Evolutionary conservation across 2,329 filamentous ascomycete species (phyloP).

Genomic region (Emergomyces africanus): DNA sequence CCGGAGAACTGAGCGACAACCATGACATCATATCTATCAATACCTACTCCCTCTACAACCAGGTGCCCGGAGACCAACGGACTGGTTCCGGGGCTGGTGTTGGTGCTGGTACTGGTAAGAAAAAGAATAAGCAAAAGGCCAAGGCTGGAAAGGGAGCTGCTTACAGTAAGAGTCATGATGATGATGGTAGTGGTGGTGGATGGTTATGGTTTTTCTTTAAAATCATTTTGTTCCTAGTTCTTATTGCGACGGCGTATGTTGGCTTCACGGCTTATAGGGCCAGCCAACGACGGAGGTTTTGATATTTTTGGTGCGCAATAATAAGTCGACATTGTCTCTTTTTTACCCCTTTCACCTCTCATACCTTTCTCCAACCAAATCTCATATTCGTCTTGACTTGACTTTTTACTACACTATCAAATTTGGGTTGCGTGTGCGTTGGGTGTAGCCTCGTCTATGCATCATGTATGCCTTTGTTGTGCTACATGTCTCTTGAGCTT

Average conservation of each 20-base stretch:
- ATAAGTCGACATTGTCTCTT: background rate
- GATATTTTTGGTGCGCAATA: conserved; percentile 5
- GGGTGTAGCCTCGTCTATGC: background rate
- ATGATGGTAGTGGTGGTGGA: conserved; percentile 28
- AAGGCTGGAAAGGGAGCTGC: conserved; percentile 13
- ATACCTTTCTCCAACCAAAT: no score
- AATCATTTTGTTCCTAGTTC: conserved; percentile 60
- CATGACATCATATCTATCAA: conserved; percentile 87
- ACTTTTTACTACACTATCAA: background rate
- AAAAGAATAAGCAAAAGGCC: conserved; percentile 14
- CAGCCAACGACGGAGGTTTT: conserved; percentile 33
- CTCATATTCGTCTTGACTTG: background rate
- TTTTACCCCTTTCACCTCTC: background rate
- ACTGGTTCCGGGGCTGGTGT: conserved; percentile 13
- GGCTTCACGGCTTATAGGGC: conserved; percentile 75
- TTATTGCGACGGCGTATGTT: conserved; percentile 62
- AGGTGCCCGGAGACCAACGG: conserved; percentile 22
- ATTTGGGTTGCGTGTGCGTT: background rate
- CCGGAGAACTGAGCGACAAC: conserved; percentile 92
- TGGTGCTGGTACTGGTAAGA: conserved; percentile 16
- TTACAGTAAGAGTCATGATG: conserved; percentile 3
- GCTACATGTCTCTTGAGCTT: background rate
- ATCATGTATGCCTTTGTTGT: background rate
- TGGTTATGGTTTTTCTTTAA: conserved; percentile 71
- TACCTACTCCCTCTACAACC: conserved; percentile 78